Percentiles rank a stretch among this genome's conserved stretches.
Evolutionary conservation across 169 alveolate genomes (phyloP).

Genomic region (Eimeria brunetti): DNA sequence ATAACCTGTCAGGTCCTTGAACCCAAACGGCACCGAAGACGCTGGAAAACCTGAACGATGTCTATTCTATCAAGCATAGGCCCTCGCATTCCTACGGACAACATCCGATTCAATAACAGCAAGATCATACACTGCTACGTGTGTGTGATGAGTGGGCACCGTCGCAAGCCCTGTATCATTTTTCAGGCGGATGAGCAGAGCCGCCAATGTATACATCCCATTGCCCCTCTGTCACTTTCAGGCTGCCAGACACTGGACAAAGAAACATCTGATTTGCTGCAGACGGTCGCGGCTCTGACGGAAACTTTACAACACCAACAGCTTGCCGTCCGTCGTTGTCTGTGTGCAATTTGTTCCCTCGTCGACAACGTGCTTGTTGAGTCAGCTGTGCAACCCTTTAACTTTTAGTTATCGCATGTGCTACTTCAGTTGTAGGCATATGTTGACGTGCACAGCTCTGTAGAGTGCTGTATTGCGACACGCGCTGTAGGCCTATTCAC

Average conservation of each 20-base stretch:
- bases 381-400: background rate
- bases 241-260: constrained; percentile 27
- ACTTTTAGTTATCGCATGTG: background rate
- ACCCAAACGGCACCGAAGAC: no score
- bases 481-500: background rate
- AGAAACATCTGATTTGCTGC: background rate
- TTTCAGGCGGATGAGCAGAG: background rate
- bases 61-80: background rate
- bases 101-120: background rate
- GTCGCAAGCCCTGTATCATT: background rate
- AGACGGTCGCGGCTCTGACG: background rate
- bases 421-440: background rate
- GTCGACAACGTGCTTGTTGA: background rate
- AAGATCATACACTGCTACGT: background rate
- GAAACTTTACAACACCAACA: background rate
- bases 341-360: background rate
- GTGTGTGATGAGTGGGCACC: background rate
- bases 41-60: background rate
- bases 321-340: background rate
- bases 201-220: background rate
- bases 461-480: background rate
- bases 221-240: background rate
- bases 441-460: background rate
- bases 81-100: background rate
- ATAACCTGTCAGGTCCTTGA: no score